Conservation (phyloP, 306 rosid genomes). For the Malus sieversii region DNA sequence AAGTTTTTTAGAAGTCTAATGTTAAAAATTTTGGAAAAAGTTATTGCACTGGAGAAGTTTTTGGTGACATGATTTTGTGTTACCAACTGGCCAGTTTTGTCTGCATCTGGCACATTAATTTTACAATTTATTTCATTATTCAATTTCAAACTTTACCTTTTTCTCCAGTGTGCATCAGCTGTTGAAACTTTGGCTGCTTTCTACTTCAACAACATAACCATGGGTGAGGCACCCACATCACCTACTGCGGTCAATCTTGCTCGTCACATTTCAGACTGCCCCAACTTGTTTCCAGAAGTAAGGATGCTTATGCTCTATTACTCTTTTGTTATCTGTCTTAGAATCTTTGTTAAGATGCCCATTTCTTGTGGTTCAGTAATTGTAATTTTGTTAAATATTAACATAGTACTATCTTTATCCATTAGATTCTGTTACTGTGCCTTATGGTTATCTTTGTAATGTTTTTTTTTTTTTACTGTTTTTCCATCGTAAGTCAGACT, state of each 20-base stretch:
- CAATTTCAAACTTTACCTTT: slow-evolving; percentile 17
- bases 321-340: neutral
- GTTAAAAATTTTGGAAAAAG: neutral
- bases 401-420: neutral
- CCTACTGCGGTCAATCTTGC: slow-evolving; percentile 79
- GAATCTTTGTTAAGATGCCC: neutral
- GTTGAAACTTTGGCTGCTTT: slow-evolving; percentile 91
- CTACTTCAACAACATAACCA: slow-evolving; percentile 84
- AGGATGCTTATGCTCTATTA: neutral
- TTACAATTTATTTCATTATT: neutral
- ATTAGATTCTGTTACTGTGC: neutral
- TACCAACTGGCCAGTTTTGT: neutral
- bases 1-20: neutral
- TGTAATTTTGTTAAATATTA: neutral
- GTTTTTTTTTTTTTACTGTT: neutral
- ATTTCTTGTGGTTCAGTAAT: neutral
- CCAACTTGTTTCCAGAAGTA: slow-evolving; percentile 93
- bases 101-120: neutral
- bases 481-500: neutral
- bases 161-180: slow-evolving; percentile 92
- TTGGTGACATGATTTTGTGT: neutral
- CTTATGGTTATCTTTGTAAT: neutral
- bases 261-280: slow-evolving; percentile 80
- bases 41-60: neutral
- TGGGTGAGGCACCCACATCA: slow-evolving; percentile 89